Evolutionary conservation across 2,329 filamentous ascomycete species (phyloP).

Genomic region (Zasmidium angulare): DNA sequence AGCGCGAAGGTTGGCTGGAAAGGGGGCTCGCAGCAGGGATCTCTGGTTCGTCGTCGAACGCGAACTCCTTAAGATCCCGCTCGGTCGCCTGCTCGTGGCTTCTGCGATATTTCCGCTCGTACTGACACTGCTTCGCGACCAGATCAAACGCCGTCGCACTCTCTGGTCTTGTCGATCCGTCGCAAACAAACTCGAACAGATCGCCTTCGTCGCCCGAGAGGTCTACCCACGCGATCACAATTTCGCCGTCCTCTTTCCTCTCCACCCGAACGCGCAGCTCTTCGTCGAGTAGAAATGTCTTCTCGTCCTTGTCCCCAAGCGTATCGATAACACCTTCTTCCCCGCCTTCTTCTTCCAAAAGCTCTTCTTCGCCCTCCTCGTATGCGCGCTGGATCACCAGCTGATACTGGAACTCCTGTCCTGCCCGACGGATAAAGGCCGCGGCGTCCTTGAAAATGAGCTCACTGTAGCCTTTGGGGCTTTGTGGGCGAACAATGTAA

Average conservation of each 20-base stretch:
- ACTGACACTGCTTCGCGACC: slow-evolving; percentile 88
- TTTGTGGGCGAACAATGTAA: slow-evolving; percentile 91
- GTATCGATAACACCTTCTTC: slow-evolving; percentile 67
- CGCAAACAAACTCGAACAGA: slow-evolving; percentile 97
- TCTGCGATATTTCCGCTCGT: slow-evolving; percentile 90
- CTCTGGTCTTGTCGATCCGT: slow-evolving; percentile 65
- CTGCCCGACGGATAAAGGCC: slow-evolving; percentile 86
- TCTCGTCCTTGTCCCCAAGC: slow-evolving; percentile 92
- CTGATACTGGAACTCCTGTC: slow-evolving; percentile 95
- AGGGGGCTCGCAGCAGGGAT: slow-evolving; percentile 62
- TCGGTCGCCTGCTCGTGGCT: slow-evolving; percentile 77
- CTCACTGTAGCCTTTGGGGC: slow-evolving; percentile 96
- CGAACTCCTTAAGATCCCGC: slow-evolving; percentile 77
- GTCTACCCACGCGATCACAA: slow-evolving; percentile 91
- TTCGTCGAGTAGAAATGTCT: slow-evolving; percentile 94
- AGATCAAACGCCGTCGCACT: slow-evolving; percentile 79
- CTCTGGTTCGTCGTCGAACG: slow-evolving; percentile 65
- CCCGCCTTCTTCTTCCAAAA: slow-evolving; percentile 83
- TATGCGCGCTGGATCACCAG: slow-evolving; percentile 94
- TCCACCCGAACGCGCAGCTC: slow-evolving; percentile 83
- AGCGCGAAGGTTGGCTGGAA: slow-evolving; percentile 46
- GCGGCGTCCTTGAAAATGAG: slow-evolving; percentile 96
- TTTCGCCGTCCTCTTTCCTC: slow-evolving; percentile 74
- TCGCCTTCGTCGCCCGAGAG: slow-evolving; percentile 90
- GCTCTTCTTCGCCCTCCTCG: slow-evolving; percentile 94